Percentiles rank a stretch among this genome's conserved stretches.
These are phyloP conservation scores for Chaetomium tenue DNA, from an alignment of 495 filamentous ascomycete species.

Conservation along the genomic window DNA sequence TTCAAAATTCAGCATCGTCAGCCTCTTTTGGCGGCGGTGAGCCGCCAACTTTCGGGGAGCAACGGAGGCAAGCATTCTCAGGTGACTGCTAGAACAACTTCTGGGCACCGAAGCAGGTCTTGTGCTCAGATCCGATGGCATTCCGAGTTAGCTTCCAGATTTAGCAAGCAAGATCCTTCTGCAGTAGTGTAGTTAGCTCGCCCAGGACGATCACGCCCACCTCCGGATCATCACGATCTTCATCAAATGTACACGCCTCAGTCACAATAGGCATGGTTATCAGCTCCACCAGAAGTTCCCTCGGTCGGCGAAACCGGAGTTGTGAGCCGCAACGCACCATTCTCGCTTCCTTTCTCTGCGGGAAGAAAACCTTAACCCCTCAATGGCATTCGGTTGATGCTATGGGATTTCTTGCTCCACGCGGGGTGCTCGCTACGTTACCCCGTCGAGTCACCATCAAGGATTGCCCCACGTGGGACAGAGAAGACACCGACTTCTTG, in stretches of 20 bases:
- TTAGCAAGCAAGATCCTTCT: constrained; percentile 9
- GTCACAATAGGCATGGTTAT: background rate
- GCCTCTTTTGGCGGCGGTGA: constrained; percentile 8
- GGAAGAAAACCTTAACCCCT: background rate
- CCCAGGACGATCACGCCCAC: background rate
- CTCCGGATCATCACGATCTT: constrained; percentile 13
- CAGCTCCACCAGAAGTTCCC: background rate
- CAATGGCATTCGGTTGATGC: background rate
- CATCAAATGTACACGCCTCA: background rate
- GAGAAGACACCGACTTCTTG: constrained; percentile 5
- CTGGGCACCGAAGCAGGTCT: constrained; percentile 8
- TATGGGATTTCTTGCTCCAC: background rate
- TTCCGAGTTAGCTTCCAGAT: constrained; percentile 3
- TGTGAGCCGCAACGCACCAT: background rate
- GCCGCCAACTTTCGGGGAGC: background rate
- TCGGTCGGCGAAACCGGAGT: background rate
- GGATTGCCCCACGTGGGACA: constrained; percentile 15
- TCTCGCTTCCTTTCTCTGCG: background rate
- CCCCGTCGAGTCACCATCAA: background rate
- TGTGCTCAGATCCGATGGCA: constrained; percentile 2
- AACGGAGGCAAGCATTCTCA: background rate
- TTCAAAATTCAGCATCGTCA: background rate
- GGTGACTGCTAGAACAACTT: constrained; percentile 2
- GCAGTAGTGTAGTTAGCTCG: background rate
- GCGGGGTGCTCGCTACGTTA: background rate